Conservation (phyloP, 805 yeast species). For the Scheffersomyces ergatensis region DNA sequence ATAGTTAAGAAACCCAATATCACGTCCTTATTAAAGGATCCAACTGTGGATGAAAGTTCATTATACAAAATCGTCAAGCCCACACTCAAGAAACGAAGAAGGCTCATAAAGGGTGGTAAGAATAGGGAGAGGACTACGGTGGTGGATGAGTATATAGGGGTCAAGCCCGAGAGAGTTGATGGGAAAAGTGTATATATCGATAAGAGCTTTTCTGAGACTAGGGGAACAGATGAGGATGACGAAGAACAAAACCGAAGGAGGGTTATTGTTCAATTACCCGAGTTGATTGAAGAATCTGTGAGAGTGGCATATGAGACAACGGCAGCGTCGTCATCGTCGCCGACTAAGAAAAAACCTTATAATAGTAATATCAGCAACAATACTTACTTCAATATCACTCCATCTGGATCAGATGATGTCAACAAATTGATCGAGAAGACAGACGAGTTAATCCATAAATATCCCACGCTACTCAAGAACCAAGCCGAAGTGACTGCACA, state of each 20-base stretch:
- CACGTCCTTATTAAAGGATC: slow-evolving; percentile 58
- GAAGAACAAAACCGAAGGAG: not conserved
- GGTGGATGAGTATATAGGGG: not conserved
- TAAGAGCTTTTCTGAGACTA: not conserved
- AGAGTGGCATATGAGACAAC: not conserved
- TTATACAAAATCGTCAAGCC: slow-evolving; percentile 43
- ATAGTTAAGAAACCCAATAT: slow-evolving; percentile 50
- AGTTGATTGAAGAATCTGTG: not conserved
- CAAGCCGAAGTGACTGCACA: slow-evolving; percentile 12
- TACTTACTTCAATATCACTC: not conserved
- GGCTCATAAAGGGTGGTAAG: not conserved
- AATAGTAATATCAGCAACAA: not conserved
- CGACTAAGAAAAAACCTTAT: not conserved
- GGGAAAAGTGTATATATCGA: slow-evolving; percentile 1
- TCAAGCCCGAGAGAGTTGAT: slow-evolving; percentile 1
- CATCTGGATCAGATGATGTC: not conserved
- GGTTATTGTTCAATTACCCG: not conserved
- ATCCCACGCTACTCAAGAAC: slow-evolving; percentile 21
- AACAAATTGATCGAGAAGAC: slow-evolving; percentile 15
- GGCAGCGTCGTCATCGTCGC: slow-evolving; percentile 1
- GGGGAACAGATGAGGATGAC: not conserved
- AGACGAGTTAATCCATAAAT: slow-evolving; percentile 24
- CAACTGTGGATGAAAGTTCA: slow-evolving; percentile 49
- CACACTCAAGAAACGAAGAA: not conserved
- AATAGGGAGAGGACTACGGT: not conserved